Base-by-base conservation (phyloP, 2,329 filamentous ascomycete species). In the Zopfia rhizophila region DNA sequence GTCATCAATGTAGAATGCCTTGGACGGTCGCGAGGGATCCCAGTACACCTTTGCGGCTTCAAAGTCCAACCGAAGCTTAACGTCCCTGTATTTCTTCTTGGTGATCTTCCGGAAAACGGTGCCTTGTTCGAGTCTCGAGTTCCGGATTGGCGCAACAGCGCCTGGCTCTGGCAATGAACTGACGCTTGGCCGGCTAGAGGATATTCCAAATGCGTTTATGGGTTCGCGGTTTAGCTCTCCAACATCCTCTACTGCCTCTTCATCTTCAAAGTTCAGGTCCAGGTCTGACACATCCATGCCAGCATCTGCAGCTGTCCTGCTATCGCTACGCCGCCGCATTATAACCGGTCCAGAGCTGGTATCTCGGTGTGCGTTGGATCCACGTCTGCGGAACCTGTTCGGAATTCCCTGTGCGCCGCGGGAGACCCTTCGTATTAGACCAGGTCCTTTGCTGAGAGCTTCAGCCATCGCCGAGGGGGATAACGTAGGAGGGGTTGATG, bases 1-100 rank as follows among this genome's bases (percentile, higher is more conserved):
- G 68, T 97, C 91, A 63, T 99, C 94, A 53, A 99, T 90, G 70
- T 96, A 95, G 55, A 99, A 88, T 40, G 85, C 86, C 69, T 97
- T 97, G 17, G 85, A 83, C 1, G 89, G 86, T 24, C 90, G 86
- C 7, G 82, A 84, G 33, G 85, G 82, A 70, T 96, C 89, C 93
- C 93, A 97, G 18, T 82, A 88, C 17, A 99, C 89, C 70, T 91
- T 94, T 50, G 89, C 92, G 2, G 88, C 83, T 63, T 93, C 88
- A 17, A 88, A 81, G 61, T 97, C 91, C 17, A 97, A 84, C 39
- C 87, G 84, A 60, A 97, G 85, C 18, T 82, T 82, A 66, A 94
- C 91, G 42, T 81, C 77, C 53, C 87, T 85, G 58, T 81, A 86
- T 69, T 83, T 86, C 65, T 93, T 94, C 75, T 90, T 93, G 32